A percentile compares a stretch with the other conserved stretches of the same genome.
Conservation (phyloP, 257 asterid species). For the Scutellaria baicalensis region DNA sequence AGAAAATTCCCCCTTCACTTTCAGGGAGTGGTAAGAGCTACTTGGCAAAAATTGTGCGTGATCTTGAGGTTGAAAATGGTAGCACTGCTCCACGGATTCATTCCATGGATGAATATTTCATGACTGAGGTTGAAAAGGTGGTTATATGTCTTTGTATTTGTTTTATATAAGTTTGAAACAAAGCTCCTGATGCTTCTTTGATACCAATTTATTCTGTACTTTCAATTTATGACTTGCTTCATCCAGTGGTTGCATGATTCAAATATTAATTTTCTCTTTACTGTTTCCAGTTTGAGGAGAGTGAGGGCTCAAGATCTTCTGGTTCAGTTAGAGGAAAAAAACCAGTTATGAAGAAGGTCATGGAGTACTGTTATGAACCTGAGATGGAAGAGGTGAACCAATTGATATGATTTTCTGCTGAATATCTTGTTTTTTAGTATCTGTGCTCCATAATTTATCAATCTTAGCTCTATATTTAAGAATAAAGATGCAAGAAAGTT, state of each 20-base stretch:
- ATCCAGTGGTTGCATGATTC: conserved; percentile 8
- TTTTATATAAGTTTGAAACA: neutral
- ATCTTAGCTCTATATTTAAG: conserved; percentile 2
- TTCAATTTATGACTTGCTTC: neutral
- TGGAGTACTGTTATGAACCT: conserved; percentile 94
- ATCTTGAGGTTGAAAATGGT: conserved; percentile 93
- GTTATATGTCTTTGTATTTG: conserved; percentile 2
- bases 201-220: neutral
- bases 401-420: conserved; percentile 9
- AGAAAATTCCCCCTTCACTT: conserved; percentile 9
- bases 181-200: neutral
- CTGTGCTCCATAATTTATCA: neutral
- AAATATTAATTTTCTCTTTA: conserved; percentile 3
- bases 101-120: conserved; percentile 97
- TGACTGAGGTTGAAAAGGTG: conserved; percentile 98
- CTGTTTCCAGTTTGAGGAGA: conserved; percentile 59
- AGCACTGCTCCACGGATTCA: conserved; percentile 86
- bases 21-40: conserved; percentile 99
- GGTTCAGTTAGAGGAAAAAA: conserved; percentile 66
- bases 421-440: neutral
- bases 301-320: conserved; percentile 50
- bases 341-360: conserved; percentile 50
- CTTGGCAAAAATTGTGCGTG: conserved; percentile 83
- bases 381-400: conserved; percentile 95
- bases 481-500: neutral